Evolutionary conservation across 2,329 filamentous ascomycete species (phyloP), one percentile per base, ranked within the genome.

Genomic region (Colletotrichum tofieldiae): DNA sequence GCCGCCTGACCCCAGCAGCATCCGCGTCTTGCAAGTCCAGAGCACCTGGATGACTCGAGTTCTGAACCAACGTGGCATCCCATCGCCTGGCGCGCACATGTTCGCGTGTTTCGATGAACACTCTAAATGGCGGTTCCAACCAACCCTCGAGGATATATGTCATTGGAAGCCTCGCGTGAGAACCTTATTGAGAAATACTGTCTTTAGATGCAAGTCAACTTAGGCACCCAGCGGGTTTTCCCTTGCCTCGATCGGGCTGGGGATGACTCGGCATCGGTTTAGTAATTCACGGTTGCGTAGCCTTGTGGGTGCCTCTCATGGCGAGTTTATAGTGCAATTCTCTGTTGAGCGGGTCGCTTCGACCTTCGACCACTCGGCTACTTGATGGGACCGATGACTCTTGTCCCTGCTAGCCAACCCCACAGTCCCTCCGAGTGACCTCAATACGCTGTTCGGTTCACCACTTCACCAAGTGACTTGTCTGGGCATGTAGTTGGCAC

Each of bases 21-120:
- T 52, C 52, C 68, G 56, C 63, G 63, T 47, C 49, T 67, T 61
- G 63, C 45, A 18, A 61, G 29, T 39, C 55, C 43, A 49, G 45
- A 51, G 59, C 51, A 68, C 65, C 43, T 60, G 60, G 54, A 65
- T 65, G 65, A 70, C 54, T 72, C 70, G 43, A 64, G 43, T 32
- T 3, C 32, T 54, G 41, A 59, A 39, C 23, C 51, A 41, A 55
- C 54, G 52, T 47, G 69, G 65, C 65, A 69, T 49, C 59, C 43
- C n/a, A 49, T 47, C 65, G 59, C 16, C 35, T 72, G 43, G n/a
- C 32, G 41, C 60, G 65, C 54, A 69, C 39, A 43, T 41, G 23
- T 58, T 37, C 35, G 35, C 43, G 41, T 39, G 35, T 37, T 52
- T 47, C 39, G 18, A 20, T 20, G n/a, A 60, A 37, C 37, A 43